These are phyloP conservation scores for Phoma sp. DNA, from an alignment of 2,329 filamentous ascomycete species.

Conservation along the genomic window DNA sequence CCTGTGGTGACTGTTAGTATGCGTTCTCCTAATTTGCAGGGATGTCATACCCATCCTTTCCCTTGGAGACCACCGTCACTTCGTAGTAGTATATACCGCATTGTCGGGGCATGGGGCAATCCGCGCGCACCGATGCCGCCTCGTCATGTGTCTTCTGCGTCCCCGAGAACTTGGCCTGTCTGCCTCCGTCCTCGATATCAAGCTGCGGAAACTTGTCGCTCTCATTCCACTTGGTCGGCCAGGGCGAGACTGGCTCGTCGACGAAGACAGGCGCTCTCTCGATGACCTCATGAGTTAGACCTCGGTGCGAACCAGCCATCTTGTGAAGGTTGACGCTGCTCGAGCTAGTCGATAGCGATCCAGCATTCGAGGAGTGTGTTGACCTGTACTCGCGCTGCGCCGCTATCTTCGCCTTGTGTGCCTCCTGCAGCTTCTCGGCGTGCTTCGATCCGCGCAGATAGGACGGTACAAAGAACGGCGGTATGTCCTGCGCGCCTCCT, in stretches of 20 bases:
- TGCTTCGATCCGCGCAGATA: conserved; percentile 83
- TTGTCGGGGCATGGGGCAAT: conserved; percentile 85
- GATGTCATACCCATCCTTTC: conserved; percentile 68
- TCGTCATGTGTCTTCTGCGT: conserved; percentile 70
- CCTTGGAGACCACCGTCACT: conserved; percentile 69
- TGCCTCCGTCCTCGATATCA: conserved; percentile 76
- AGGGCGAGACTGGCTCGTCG: conserved; percentile 70
- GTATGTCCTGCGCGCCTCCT: conserved; percentile 42
- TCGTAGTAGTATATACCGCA: conserved; percentile 97
- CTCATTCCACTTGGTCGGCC: conserved; percentile 85
- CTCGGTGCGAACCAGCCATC: conserved; percentile 72
- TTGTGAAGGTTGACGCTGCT: conserved; percentile 67
- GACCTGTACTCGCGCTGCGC: conserved; percentile 55
- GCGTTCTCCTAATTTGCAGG: conserved; percentile 25
- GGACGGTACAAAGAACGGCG: conserved; percentile 78
- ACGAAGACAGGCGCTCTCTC: conserved; percentile 71
- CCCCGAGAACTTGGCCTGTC: conserved; percentile 70
- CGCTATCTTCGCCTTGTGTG: conserved; percentile 67
- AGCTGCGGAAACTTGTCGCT: conserved; percentile 76
- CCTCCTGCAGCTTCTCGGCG: conserved; percentile 76
- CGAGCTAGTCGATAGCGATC: conserved; percentile 62
- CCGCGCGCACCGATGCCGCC: conserved; percentile 80
- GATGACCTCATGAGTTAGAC: conserved; percentile 83
- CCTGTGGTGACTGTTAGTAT: conserved; percentile 34
- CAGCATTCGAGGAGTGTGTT: conserved; percentile 54